Evolutionary conservation across 257 asterid species (phyloP).

Genomic region (Sherardia arvensis): DNA sequence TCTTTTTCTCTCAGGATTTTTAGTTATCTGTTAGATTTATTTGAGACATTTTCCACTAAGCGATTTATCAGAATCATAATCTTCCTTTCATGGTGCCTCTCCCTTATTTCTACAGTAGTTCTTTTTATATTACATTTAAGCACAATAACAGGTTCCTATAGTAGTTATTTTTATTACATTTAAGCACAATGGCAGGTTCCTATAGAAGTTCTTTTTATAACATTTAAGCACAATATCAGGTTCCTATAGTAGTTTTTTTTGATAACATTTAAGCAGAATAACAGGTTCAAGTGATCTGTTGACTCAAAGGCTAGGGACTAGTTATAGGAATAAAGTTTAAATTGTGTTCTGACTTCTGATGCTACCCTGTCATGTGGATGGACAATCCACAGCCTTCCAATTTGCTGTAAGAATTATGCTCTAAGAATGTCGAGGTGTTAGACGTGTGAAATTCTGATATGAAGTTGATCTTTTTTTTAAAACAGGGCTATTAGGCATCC

Average conservation of each 20-base stretch:
- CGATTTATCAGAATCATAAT: not conserved
- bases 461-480: constrained; percentile 12
- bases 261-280: no score
- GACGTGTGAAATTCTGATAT: not conserved
- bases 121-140: no score
- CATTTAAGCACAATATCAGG: no score
- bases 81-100: not conserved
- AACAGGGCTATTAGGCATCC: constrained; percentile 95
- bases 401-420: not conserved
- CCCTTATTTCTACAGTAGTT: not conserved
- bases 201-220: no score
- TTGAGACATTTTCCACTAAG: not conserved
- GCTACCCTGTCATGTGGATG: not conserved
- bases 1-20: not conserved
- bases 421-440: not conserved
- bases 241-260: no score
- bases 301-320: not conserved
- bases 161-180: no score
- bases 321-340: not conserved
- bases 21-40: not conserved
- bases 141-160: no score
- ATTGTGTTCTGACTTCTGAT: not conserved
- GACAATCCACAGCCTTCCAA: not conserved
- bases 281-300: not conserved
- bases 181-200: no score